Percentiles rank a stretch among this genome's conserved stretches.
phyloP scores from a whole-genome alignment of 2,329 filamentous ascomycete species.

The Pseudogymnoascus sp. region DNA sequence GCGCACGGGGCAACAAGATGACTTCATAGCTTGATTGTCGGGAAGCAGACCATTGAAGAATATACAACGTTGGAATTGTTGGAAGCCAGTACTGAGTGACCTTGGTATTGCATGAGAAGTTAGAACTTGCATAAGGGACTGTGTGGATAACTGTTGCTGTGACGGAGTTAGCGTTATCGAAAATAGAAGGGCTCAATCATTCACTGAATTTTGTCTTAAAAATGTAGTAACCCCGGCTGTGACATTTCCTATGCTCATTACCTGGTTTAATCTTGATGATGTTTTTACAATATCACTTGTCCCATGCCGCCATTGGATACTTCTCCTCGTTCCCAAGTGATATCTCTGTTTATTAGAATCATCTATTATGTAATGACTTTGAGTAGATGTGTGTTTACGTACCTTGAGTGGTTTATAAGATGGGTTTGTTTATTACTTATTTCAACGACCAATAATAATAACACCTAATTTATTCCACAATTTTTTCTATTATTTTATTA shows the following conservation, averaged over 20 bases:
- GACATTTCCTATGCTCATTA: too few species aligned
- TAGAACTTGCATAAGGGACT: not conserved
- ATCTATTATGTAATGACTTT: not conserved
- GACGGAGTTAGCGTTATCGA: not conserved
- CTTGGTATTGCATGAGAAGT: not conserved
- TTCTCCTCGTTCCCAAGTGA: not conserved
- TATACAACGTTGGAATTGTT: not conserved
- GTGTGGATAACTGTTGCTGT: not conserved
- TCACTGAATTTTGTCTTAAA: not conserved
- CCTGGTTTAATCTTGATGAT: not conserved
- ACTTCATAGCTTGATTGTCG: not conserved
- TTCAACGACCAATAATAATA: not conserved
- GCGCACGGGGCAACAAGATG: not conserved
- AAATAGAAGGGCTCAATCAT: not conserved
- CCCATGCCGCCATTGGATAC: not conserved
- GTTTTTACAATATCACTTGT: not conserved
- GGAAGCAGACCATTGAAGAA: not conserved
- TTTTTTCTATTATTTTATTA: not conserved
- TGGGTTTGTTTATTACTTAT: not conserved
- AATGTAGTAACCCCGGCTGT: too few species aligned
- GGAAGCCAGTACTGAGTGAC: not conserved
- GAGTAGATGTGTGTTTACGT: too few species aligned
- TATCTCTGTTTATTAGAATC: not conserved
- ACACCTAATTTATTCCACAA: not conserved
- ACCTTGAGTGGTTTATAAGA: too few species aligned